These are phyloP conservation scores for Eucalyptus pumila DNA, from an alignment of 345 rosid genomes.

Conservation along the genomic window DNA sequence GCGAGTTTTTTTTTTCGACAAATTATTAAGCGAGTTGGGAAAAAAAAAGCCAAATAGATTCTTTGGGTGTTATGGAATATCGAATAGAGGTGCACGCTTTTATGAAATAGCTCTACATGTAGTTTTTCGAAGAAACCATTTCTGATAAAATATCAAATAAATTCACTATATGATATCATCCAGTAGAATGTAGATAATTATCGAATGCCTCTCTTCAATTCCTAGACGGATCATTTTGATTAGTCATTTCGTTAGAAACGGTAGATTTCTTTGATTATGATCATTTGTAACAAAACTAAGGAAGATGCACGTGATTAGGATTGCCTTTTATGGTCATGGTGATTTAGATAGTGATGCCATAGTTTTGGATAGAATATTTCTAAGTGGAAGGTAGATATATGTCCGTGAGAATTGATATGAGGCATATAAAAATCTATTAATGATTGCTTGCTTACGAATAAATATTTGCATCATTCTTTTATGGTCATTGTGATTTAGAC, in stretches of 20 bases:
- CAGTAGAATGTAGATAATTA: fast-evolving
- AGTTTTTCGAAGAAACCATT: not conserved
- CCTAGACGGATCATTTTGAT: fast-evolving
- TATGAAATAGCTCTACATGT: not conserved
- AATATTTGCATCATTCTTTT: not conserved
- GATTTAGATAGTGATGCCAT: not conserved
- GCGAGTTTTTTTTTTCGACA: no score
- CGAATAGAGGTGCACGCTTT: not conserved
- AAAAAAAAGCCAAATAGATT: no score
- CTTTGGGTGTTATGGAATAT: not conserved
- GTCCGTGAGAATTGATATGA: not conserved
- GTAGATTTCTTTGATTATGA: not conserved
- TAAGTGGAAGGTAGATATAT: not conserved
- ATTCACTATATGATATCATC: not conserved
- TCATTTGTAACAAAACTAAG: not conserved
- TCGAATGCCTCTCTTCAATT: not conserved
- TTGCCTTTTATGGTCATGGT: fast-evolving
- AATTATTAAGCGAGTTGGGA: no score
- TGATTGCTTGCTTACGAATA: not conserved
- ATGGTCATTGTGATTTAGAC: not conserved
- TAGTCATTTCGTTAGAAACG: fast-evolving
- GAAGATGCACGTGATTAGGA: not conserved
- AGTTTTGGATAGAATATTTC: fast-evolving
- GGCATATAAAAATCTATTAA: not conserved
- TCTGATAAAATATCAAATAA: not conserved